phyloP scores from a whole-genome alignment of 768 basidiomycete genomes.

The Lenzites betulinus region DNA sequence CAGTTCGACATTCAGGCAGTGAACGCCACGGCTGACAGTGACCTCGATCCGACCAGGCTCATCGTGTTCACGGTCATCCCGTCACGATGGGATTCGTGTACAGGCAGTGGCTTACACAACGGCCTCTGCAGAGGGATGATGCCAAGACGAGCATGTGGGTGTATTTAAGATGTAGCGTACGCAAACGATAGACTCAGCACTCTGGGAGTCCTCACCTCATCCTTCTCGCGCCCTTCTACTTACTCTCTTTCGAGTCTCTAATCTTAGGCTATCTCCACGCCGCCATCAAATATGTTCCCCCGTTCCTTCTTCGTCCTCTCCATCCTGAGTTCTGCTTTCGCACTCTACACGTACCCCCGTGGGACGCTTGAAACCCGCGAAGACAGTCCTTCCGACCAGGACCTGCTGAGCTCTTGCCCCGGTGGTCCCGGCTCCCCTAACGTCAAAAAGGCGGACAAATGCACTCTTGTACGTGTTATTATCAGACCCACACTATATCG shows the following conservation, averaged over 20 bases:
- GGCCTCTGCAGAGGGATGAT: background rate
- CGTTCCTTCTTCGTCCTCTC: background rate
- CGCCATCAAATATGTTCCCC: background rate
- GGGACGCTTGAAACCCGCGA: background rate
- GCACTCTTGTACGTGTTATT: constrained; percentile 6
- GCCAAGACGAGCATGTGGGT: background rate
- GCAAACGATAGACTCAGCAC: background rate
- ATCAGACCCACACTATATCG: background rate
- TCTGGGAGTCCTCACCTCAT: background rate
- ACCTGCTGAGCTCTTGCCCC: constrained; percentile 17
- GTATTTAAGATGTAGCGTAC: background rate
- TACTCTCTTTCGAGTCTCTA: background rate
- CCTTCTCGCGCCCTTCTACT: background rate
- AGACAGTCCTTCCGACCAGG: background rate
- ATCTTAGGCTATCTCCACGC: background rate
- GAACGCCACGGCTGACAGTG: background rate
- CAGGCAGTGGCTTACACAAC: background rate
- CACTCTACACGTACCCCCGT: background rate
- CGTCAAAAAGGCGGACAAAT: constrained; percentile 8
- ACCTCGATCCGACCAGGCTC: too few relatives aligned
- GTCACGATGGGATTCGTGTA: too few relatives aligned
- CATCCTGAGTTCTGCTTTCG: background rate
- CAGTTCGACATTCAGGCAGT: background rate
- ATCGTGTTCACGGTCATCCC: too few relatives aligned
- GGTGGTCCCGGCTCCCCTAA: constrained; percentile 16